phyloP scores from a whole-genome alignment of 371 early-diverging fungal genomes.

The Catenaria anguillulae region DNA sequence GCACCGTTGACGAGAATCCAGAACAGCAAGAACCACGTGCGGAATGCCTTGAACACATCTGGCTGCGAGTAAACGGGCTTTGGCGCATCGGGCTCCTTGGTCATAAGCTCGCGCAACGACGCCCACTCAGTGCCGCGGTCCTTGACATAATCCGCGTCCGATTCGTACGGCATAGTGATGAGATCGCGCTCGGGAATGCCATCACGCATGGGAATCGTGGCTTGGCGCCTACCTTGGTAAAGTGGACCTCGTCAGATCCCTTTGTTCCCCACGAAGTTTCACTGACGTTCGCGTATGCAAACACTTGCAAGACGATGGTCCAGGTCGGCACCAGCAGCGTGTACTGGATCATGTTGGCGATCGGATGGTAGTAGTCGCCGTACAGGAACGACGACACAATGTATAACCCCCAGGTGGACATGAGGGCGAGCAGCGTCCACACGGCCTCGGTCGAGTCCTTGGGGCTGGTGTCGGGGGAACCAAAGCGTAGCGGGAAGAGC shows the following conservation, averaged over 20 bases:
- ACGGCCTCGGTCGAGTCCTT: background rate
- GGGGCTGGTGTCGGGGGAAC: too few relatives aligned
- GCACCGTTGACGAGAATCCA: background rate
- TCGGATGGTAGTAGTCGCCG: conserved; percentile 47
- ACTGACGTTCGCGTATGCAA: conserved; percentile 22
- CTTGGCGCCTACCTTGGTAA: background rate
- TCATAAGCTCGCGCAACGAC: background rate
- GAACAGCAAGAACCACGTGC: background rate
- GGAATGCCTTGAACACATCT: background rate
- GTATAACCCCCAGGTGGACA: conserved; percentile 48
- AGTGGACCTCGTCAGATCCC: background rate
- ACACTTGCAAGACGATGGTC: conserved; percentile 44
- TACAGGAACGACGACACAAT: conserved; percentile 40
- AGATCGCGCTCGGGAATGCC: background rate
- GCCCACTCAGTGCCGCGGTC: background rate
- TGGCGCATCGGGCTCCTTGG: background rate
- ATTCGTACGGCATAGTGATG: background rate
- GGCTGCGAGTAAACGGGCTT: background rate
- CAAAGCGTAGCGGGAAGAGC: background rate
- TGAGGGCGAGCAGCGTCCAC: conserved; percentile 14
- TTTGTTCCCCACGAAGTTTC: conserved; percentile 2
- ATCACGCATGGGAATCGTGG: background rate
- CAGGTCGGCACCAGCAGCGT: conserved; percentile 43
- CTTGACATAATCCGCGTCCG: background rate
- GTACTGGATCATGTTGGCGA: conserved; percentile 43